Evolutionary conservation across 768 basidiomycete genomes (phyloP), one percentile per base, ranked within the genome.

Genomic region (Rhodotorula sphaerocarpa): DNA sequence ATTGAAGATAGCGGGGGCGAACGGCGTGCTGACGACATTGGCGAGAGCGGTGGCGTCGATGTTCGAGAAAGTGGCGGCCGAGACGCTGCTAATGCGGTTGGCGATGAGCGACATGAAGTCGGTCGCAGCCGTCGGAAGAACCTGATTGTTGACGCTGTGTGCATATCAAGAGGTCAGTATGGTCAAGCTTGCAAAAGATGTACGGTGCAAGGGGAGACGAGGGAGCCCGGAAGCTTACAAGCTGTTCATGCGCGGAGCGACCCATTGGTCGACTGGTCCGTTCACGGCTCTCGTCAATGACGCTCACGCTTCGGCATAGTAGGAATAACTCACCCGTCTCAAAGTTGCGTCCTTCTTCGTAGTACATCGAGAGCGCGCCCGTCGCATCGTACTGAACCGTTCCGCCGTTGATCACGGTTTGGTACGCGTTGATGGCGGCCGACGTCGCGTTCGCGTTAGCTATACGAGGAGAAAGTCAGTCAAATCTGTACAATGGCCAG

Each of bases 1-100:
- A 57, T 74, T 75, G 55, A 70, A 71, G 46, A 66, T 50, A 34
- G 70, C 70, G 48, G 66, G 72, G 44, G 59, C 50, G 62, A 76
- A 76, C 0, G 74, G 69, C 21, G 51, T 33, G 15, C 68, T 46
- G 28, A 75, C 44, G 0, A 70, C 59, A 25, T 54, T 59, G 18
- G 65, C 41, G 34, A 65, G 45, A 5, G 54, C 34, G 2, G 47
- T 51, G 30, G 48, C 34, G 50, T 65, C 41, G 39, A 57, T 15
- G 2, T 51, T 51, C 6, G n/a, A 28, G 52, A 43, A 60, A 21
- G 41, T 25, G 1, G 25, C 43, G 25, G 6, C 28, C 3, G 55
- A 10, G 1, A 63, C 31, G 1, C 25, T 33, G 31, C 12, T 31
- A 3, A 60, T 25, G 0, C 55, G 50, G 7, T 55, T 54, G 2